Conservation (phyloP, 257 asterid genomes). For the Salvia hispanica region DNA sequence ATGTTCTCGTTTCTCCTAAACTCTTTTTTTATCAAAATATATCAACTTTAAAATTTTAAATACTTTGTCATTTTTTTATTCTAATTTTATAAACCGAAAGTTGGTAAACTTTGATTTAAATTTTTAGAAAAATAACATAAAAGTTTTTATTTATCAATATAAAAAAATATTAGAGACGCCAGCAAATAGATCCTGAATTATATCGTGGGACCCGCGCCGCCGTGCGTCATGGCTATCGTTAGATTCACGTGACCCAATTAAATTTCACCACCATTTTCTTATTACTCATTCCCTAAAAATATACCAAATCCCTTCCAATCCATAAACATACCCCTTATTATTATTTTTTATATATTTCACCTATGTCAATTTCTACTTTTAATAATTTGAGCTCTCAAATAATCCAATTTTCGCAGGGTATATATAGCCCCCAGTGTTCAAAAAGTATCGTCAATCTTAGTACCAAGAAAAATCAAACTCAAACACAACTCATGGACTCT, state of each 20-base stretch:
- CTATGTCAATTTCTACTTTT: constrained; percentile 7
- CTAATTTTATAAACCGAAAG: no score
- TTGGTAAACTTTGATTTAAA: no score
- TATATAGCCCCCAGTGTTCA: constrained; percentile 37
- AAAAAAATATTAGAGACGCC: background rate
- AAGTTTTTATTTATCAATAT: no score
- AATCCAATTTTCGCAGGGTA: constrained; percentile 33
- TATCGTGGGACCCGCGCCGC: constrained; percentile 55
- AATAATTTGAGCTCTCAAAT: no score
- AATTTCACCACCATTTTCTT: background rate
- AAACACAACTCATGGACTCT: constrained; percentile 20
- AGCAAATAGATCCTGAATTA: constrained; percentile 2
- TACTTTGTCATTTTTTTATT: no score
- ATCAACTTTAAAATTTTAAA: no score
- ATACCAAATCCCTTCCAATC: background rate
- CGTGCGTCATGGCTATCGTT: constrained; percentile 43
- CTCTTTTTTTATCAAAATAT: no score
- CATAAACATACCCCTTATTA: constrained; percentile 32
- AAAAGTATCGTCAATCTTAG: constrained; percentile 10
- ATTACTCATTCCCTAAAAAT: background rate
- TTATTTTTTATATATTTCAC: background rate
- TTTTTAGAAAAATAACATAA: no score
- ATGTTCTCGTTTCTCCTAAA: no score
- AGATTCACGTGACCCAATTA: constrained; percentile 57
- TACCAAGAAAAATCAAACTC: background rate